Percentiles rank a stretch among this genome's conserved stretches.
These are phyloP conservation scores for Colletotrichum salicis DNA, from an alignment of 2,329 filamentous ascomycete species.

Conservation along the genomic window DNA sequence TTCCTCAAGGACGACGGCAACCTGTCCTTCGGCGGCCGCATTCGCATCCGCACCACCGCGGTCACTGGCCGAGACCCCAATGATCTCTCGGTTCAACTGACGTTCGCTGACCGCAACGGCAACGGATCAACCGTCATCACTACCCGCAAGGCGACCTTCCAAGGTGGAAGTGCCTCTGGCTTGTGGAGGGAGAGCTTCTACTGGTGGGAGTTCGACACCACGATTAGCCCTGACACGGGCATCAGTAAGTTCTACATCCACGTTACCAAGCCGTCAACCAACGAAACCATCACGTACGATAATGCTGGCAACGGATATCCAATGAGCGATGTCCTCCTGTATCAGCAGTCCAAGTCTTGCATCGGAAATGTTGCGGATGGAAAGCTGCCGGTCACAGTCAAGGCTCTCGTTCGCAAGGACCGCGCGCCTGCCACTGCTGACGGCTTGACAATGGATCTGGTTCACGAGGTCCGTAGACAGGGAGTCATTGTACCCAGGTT, in stretches of 20 bases:
- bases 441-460: constrained; percentile 25
- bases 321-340: constrained; percentile 35
- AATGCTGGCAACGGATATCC: constrained; percentile 39
- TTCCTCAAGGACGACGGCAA: constrained; percentile 41
- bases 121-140: constrained; percentile 20
- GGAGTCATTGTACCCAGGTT: constrained; percentile 26
- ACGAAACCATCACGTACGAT: constrained; percentile 33
- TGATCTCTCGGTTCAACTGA: constrained; percentile 40
- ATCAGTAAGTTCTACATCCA: constrained; percentile 41
- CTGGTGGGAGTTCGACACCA: constrained; percentile 38
- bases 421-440: constrained; percentile 5
- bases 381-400: constrained; percentile 13
- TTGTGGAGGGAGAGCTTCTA: constrained; percentile 36
- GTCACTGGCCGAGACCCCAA: constrained; percentile 36
- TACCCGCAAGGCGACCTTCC: constrained; percentile 29
- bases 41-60: constrained; percentile 31
- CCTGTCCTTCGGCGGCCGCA: constrained; percentile 38
- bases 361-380: neutral
- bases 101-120: constrained; percentile 37
- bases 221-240: constrained; percentile 35
- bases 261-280: constrained; percentile 36
- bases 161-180: constrained; percentile 36
- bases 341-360: constrained; percentile 37
- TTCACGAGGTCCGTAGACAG: constrained; percentile 23
- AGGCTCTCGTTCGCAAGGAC: constrained; percentile 23